Evolutionary conservation across 139 green algal species (phyloP).

Genomic region (Yamagishiella unicocca): DNA sequence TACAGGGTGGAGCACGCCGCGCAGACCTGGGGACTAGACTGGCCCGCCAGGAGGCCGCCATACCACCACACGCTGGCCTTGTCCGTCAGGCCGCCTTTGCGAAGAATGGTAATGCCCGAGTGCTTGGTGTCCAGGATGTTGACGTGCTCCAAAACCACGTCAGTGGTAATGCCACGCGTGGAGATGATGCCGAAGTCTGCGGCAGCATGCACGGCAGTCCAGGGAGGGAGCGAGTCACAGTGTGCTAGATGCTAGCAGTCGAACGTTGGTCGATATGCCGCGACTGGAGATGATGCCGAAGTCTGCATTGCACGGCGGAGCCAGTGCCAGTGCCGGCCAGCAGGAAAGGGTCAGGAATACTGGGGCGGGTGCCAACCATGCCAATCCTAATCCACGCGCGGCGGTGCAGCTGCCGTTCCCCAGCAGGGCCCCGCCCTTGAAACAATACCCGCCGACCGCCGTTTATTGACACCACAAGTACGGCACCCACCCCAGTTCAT

Average conservation of each 20-base stretch:
- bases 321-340: too few species aligned
- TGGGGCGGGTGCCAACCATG: too few species aligned
- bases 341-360: too few species aligned
- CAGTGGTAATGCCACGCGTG: constrained; percentile 53
- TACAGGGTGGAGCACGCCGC: constrained; percentile 32
- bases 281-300: constrained; percentile 70
- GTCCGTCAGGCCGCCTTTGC: constrained; percentile 32
- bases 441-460: too few species aligned
- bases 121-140: constrained; percentile 66
- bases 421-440: too few species aligned
- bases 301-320: too few species aligned
- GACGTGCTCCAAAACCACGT: constrained; percentile 56
- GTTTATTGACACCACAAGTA: too few species aligned
- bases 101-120: constrained; percentile 52
- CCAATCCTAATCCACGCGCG: too few species aligned
- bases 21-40: constrained; percentile 52
- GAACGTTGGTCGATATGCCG: constrained; percentile 58
- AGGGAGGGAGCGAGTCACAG: too few species aligned
- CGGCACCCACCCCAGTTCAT: constrained; percentile 70
- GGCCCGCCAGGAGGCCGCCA: constrained; percentile 57
- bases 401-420: too few species aligned
- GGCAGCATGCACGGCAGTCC: too few species aligned
- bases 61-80: constrained; percentile 13
- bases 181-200: constrained; percentile 74
- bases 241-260: too few species aligned